Evolutionary conservation across 164 flowering plant species (phyloP).

Genomic region (Nelumbo lutea): DNA sequence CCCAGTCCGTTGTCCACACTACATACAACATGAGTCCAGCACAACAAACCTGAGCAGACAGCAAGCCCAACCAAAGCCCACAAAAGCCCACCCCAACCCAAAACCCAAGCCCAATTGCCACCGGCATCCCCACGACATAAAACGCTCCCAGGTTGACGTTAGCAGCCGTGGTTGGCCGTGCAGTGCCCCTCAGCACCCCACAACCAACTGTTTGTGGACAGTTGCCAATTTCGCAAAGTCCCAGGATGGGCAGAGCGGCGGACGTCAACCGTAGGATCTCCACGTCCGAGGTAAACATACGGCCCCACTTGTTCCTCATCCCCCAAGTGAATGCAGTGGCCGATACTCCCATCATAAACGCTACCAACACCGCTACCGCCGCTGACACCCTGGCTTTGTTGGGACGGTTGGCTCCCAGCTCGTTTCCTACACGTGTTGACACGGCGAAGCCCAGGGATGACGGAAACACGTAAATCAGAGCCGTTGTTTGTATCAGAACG

Average conservation of each 20-base stretch:
- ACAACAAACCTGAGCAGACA: conserved; percentile 80
- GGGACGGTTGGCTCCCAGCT: conserved; percentile 77
- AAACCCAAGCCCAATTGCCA: conserved; percentile 76
- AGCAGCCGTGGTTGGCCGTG: conserved; percentile 77
- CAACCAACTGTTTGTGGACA: conserved; percentile 95
- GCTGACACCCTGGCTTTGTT: conserved; percentile 48
- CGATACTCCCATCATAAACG: conserved; percentile 57
- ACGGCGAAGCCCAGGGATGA: conserved; percentile 79
- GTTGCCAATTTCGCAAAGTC: conserved; percentile 94
- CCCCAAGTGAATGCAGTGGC: conserved; percentile 55
- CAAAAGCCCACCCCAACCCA: conserved; percentile 53
- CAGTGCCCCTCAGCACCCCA: conserved; percentile 81
- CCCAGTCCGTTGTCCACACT: conserved; percentile 86
- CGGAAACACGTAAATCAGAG: conserved; percentile 80
- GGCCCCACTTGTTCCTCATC: conserved; percentile 57
- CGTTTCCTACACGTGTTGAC: conserved; percentile 93
- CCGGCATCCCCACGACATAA: conserved; percentile 88
- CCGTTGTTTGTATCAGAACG: conserved; percentile 77
- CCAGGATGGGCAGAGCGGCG: conserved; percentile 72
- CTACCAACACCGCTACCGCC: conserved; percentile 40
- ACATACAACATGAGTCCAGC: conserved; percentile 84
- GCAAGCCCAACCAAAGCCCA: conserved; percentile 82
- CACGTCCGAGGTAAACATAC: conserved; percentile 56
- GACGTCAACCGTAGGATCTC: conserved; percentile 63
- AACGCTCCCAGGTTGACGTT: conserved; percentile 85